Evolutionary conservation across 192 early-diverging fungal species (phyloP), one percentile per base, ranked within the genome.

Genomic region (Coemansia sp.): DNA sequence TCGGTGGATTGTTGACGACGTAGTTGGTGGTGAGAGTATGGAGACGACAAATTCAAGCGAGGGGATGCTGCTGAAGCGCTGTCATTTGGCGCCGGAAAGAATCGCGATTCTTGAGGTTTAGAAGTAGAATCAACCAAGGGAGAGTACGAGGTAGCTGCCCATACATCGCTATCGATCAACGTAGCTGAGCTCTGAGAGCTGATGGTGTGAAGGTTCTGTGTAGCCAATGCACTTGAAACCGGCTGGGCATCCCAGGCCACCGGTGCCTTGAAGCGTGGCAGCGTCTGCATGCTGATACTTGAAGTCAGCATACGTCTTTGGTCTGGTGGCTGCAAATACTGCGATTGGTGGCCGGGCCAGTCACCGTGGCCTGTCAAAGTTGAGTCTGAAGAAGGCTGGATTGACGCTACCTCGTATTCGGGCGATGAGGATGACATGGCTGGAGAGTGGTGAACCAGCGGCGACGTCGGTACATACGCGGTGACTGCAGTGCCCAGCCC

Each of bases 271-370:
- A 63, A 65, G 2, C 66, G 65, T 6, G 72, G 72, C 54, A 76
- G 12, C 7, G 61, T 57, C 31, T 76, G 72, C 72, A 76, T 76
- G 58, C 72, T 76, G 21, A 65, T 45, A n/a, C 72, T 76, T 10
- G 72, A 76, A 15, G 59, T 69, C 18, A 76, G 62, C 40, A 55
- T 46, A 9, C 53, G 51, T 8, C 59, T 21, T 50, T 65, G 72
- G 14, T 41, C 16, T 3, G 72, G 40, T 30, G 35, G 33, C 28
- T 42, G 42, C 35, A 47, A 49, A 12, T 47, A 21, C 46, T 55
- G 55, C 38, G 50, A 46, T 0, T 58, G 50, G 3, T 45, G 16
- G 14, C 37, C 12, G 9, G 28, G n/a, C 50, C 50, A 51, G 18
- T 51, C 50, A 44, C 7, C 3, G 4, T 28, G 45, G 13, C 7